Base-by-base conservation (phyloP, 306 rosid genomes). In the Sicyos baderoa region DNA sequence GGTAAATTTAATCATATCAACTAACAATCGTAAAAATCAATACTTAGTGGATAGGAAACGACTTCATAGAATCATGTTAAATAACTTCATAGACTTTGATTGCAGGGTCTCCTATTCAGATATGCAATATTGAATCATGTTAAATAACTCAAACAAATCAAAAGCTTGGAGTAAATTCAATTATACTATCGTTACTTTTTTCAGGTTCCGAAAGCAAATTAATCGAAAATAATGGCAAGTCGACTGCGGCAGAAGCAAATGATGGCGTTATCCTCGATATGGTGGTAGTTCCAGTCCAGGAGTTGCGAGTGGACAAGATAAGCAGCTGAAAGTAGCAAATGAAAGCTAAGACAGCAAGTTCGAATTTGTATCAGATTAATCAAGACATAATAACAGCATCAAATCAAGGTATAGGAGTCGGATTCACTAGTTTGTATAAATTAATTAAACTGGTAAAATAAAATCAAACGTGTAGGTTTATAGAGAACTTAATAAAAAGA, bases 271-370 rank as follows among this genome's bases (percentile, higher is more conserved):
- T 42, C 9, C 69, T 69, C 32, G 74, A 72, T 27, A 68, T 56
- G 37, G 71, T 70, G 47, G 80, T 71, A 32, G 71, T 65, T 70
- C 76, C 56, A 66, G 74, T 71, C 74, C 79, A 51, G 72, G 68
- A 72, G 58, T 71, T 44, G 76, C 42, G 57, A 56, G 71, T 61
- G 54, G 78, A 63, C 70, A 70, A 50, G 51, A 66, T 47, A 70
- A 82, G 52, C 66, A 74, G 80, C 76, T 48, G 51, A 82, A 73
- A 13, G 76, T 27, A 3, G 73, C 69, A 82, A 77, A 42, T 72
- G 27, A 72, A 44, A 72, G 57, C 71, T 58, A 72, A 45, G 49
- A 44, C 76, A 75, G 78, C 73, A 16, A 18, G 35, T 65, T 64
- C 70, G 12, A 63, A 63, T 63, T 35, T 63, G 52, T 63, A 63